These are phyloP conservation scores for Vigna unguiculata DNA, from an alignment of 306 rosid species.

Conservation along the genomic window DNA sequence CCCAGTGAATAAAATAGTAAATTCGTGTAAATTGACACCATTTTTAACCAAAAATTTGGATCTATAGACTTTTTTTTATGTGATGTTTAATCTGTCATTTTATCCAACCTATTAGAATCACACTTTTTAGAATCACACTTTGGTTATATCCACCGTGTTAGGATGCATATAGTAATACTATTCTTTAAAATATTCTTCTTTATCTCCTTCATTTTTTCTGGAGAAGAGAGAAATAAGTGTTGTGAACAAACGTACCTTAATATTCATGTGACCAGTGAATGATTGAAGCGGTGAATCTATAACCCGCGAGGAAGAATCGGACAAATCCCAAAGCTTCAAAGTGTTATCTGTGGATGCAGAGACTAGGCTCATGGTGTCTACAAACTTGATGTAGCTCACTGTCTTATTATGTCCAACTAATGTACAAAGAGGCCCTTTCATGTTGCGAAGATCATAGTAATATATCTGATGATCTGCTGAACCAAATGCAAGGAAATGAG, in stretches of 20 bases:
- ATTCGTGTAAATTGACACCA: too few relatives aligned
- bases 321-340: conserved; percentile 93
- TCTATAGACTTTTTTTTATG: too few relatives aligned
- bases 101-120: too few relatives aligned
- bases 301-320: conserved; percentile 66
- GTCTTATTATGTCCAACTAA: conserved; percentile 78
- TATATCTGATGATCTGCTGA: conserved; percentile 85
- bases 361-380: conserved; percentile 63
- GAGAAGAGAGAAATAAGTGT: not conserved
- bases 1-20: too few relatives aligned
- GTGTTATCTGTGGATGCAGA: conserved; percentile 88
- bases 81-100: too few relatives aligned
- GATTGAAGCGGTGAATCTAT: conserved; percentile 73
- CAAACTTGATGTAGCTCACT: conserved; percentile 80
- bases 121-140: too few relatives aligned
- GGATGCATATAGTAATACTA: not conserved
- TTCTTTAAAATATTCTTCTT: not conserved
- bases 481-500: conserved; percentile 82
- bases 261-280: conserved; percentile 75
- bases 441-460: conserved; percentile 83
- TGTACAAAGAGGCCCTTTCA: conserved; percentile 70
- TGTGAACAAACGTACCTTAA: conserved; percentile 67
- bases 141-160: too few relatives aligned
- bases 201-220: not conserved
- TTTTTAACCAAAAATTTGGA: too few relatives aligned